Percentiles rank a stretch among this genome's conserved stretches.
phyloP scores from a whole-genome alignment of 371 early-diverging fungal genomes.

The Choanephora cucurbitarum region DNA sequence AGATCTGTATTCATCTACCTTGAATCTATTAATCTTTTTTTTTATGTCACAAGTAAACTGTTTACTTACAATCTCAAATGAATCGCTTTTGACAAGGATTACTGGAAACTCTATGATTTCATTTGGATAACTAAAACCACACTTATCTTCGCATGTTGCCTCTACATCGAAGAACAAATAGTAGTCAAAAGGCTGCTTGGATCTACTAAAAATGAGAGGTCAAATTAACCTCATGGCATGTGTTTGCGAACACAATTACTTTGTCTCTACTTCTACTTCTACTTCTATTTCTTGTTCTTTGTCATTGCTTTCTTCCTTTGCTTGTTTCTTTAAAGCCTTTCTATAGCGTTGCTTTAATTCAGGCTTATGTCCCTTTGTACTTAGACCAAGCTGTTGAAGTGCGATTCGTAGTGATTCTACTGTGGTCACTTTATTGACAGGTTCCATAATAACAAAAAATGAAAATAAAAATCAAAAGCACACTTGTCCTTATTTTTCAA shows the following conservation, averaged over 20 bases:
- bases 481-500: not conserved
- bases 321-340: constrained; percentile 46
- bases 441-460: too few species aligned
- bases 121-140: constrained; percentile 61
- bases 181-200: constrained; percentile 45
- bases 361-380: constrained; percentile 51
- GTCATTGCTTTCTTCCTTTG: constrained; percentile 1
- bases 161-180: constrained; percentile 81
- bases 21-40: too few species aligned
- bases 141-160: constrained; percentile 73
- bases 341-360: constrained; percentile 55
- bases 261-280: not conserved
- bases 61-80: constrained; percentile 60
- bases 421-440: constrained; percentile 12
- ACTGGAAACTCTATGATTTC: constrained; percentile 90
- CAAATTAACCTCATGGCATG: constrained; percentile 1
- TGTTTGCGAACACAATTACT: too few species aligned
- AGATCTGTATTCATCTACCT: constrained; percentile 73
- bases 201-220: too few species aligned
- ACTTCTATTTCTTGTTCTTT: constrained; percentile 2
- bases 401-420: constrained; percentile 52
- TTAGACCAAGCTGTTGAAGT: constrained; percentile 48
- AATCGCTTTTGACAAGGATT: constrained; percentile 63
- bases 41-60: too few species aligned
- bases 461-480: too few species aligned